Evolutionary conservation across 768 basidiomycete genomes (phyloP).

Genomic region (Collybiopsis luxurians): DNA sequence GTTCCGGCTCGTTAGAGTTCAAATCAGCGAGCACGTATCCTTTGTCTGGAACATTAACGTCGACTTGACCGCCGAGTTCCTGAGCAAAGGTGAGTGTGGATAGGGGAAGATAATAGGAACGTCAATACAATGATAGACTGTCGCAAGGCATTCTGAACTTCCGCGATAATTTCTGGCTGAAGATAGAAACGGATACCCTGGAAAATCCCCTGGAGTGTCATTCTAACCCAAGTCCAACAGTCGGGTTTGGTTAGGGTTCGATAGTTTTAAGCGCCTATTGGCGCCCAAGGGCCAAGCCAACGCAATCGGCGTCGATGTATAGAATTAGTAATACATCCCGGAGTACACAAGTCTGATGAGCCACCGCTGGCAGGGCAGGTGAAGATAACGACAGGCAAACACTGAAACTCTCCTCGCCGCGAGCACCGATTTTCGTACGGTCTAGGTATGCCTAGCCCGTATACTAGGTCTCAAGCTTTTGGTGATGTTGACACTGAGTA

Average conservation of each 20-base stretch:
- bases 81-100: conserved; percentile 44
- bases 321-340: not conserved
- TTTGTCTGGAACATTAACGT: conserved; percentile 72
- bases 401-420: no score
- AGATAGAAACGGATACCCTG: conserved; percentile 85
- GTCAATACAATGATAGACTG: conserved; percentile 63
- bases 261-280: not conserved
- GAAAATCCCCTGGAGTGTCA: conserved; percentile 56
- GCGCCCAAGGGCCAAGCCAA: no score
- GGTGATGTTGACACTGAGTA: no score
- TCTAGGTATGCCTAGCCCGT: no score
- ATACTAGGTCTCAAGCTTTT: no score
- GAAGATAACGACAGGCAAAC: no score
- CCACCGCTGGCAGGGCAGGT: no score
- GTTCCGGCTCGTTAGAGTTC: conserved; percentile 63
- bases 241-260: not conserved
- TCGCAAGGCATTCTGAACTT: conserved; percentile 67
- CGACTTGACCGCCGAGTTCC: conserved; percentile 62
- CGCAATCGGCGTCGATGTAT: not conserved
- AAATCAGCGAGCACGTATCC: conserved; percentile 74
- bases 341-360: no score
- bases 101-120: conserved; percentile 13
- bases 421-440: no score
- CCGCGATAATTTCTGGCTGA: conserved; percentile 71
- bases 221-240: conserved; percentile 13